Conservation (phyloP, 2,329 filamentous ascomycete species). For the Exophiala lecanii-corni region DNA sequence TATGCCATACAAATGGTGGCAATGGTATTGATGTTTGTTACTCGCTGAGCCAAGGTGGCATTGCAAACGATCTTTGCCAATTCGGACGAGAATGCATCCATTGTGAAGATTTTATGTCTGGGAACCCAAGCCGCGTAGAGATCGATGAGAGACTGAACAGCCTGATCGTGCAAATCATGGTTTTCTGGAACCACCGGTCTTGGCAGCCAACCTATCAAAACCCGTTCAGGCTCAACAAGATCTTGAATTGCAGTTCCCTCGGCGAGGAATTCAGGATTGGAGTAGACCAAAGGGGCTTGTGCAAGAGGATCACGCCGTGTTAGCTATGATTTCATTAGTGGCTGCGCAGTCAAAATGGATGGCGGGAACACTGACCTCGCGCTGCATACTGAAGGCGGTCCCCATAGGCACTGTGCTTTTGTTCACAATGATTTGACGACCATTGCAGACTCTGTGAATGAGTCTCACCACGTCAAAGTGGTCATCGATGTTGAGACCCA, state of each 20-base stretch:
- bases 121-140: slow-evolving; percentile 71
- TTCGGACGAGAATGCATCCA: slow-evolving; percentile 73
- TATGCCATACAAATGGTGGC: slow-evolving; percentile 75
- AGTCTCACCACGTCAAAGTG: slow-evolving; percentile 63
- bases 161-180: no score
- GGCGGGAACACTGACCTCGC: slow-evolving; percentile 5
- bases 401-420: slow-evolving; percentile 76
- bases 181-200: no score
- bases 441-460: slow-evolving; percentile 62
- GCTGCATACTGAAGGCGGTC: slow-evolving; percentile 63
- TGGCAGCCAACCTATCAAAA: slow-evolving; percentile 66
- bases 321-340: no score
- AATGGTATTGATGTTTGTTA: slow-evolving; percentile 76
- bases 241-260: slow-evolving; percentile 72
- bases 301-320: no score
- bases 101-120: slow-evolving; percentile 61
- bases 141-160: slow-evolving; percentile 54
- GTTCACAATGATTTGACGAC: slow-evolving; percentile 71
- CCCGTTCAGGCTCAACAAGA: slow-evolving; percentile 65
- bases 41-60: slow-evolving; percentile 73
- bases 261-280: slow-evolving; percentile 76
- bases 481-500: slow-evolving; percentile 67
- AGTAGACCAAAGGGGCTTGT: no score
- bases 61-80: slow-evolving; percentile 75
- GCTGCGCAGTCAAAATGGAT: slow-evolving; percentile 68